Base-by-base conservation (phyloP, 169 alveolate genomes). In the Plasmodium vivax region DNA sequence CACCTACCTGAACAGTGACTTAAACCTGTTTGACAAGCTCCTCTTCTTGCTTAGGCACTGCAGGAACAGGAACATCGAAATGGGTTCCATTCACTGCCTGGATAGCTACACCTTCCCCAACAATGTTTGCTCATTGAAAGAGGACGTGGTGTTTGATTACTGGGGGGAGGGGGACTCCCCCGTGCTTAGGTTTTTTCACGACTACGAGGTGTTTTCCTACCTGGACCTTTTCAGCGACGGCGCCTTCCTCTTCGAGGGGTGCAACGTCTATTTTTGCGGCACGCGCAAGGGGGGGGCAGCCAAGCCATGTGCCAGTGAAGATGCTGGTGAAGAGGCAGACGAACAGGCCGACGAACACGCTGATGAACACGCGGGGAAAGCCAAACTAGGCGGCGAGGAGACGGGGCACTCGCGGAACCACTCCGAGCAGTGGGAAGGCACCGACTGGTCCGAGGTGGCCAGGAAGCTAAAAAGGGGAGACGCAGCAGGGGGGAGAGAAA, bases 91-190 rank as follows among this genome's bases (percentile, higher is more conserved):
- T n/a, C 85, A 90, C n/a, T 19, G 84, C 6, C 58, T 90, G 79
- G 94, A 91, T 80, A 90, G 94, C 83, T 90, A 80, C 32, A 23
- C 73, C 43, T 90, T 62, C 73, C 94, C 94, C 10, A 90, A 90
- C 77, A 90, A 90, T 41, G 58, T 71, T 12, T 81, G 12, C n/a
- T 10, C 43, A 10, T 38, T 90, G 51, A 41, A 5, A 8, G 84
- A 80, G 45, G 51, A 68, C 8, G 90, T 90, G 23, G 47, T 90
- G 32, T 90, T 58, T 90, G 90, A 90, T 56, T 36, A 38, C 27
- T 27, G 36, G 19, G 10, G 30, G 23, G 72, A 90, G 1, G 12
- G 27, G 16, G 23, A 80, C 30, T 38, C 30, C 47, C 30, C 51
- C 12, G 32, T 47, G 23, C 30, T 56, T 34, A 80, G 34, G 23